Base-by-base conservation (phyloP, 164 flowering plant species). In the Akebia trifoliata region DNA sequence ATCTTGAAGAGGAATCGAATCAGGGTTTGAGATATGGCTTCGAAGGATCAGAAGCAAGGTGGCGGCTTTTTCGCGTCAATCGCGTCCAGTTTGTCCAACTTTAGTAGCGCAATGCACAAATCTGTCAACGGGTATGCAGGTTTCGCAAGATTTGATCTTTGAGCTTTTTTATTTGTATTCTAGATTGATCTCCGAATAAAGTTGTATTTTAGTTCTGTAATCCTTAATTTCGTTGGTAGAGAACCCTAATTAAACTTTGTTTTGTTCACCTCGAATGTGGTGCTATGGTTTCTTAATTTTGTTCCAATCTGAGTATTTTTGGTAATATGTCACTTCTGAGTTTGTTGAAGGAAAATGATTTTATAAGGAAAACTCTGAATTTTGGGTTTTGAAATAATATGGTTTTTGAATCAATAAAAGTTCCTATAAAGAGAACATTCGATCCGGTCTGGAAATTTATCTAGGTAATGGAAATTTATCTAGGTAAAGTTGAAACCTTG, bases 11-110 rank as follows among this genome's bases (percentile, higher is more conserved):
- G 31, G 39, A 26, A 6, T 63, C 53, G 28, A 37, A 29, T 46
- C 22, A 46, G 61, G 60, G n/a, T 53, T 50, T 57, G 18, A 31
- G 46, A 53, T 21, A 81, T 81, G 85, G 78, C 70, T 56, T 72
- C 82, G 2, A 70, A 72, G 12, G 81, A 76, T 59, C 74, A 69
- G 57, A 76, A 82, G 44, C 70, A 73, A 61, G 69, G 68, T 21
- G 78, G 77, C 20, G 75, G 86, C 4, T 81, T 78, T 28, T 80
- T 80, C 55, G 66, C 81, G 18, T 71, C 84, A 22, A 65, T 80
- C 56, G 61, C 68, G 0, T 71, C 79, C 17, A 66, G 74, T 29
- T 25, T 75, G 32, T 72, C 81, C 4, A 73, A 59, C 65, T 54
- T 79, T 44, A 66, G 81, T 15, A 63, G 20, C 56, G 78, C 78